phyloP scores from a whole-genome alignment of 306 rosid genomes.

The Dalbergia cochinchinensis region DNA sequence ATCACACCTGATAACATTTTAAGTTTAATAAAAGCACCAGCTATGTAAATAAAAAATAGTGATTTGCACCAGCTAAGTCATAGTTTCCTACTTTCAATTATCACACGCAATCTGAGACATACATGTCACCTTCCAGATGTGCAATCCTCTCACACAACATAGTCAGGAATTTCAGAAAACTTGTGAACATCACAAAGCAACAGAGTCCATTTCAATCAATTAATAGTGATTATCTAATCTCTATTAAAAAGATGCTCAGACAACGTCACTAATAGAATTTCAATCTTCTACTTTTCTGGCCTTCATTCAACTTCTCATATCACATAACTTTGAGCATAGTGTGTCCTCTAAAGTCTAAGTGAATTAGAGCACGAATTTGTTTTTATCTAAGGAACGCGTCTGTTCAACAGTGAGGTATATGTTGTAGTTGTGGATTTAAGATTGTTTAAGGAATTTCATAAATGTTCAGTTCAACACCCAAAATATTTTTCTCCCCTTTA shows the following conservation, averaged over 20 bases:
- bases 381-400: neutral
- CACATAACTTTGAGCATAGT: neutral
- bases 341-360: neutral
- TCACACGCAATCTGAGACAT: neutral
- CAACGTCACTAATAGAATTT: neutral
- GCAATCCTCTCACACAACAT: conserved; percentile 25
- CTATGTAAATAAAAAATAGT: neutral
- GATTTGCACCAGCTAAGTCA: neutral
- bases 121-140: neutral
- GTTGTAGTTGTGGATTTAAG: neutral
- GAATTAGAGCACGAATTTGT: neutral
- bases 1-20: neutral
- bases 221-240: neutral
- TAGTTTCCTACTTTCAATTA: neutral
- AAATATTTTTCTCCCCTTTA: conserved; percentile 2
- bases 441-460: neutral
- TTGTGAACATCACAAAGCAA: conserved; percentile 1
- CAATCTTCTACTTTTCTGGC: neutral
- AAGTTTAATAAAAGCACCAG: neutral
- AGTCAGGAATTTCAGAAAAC: conserved; percentile 28
- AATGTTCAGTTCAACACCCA: conserved; percentile 21
- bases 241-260: conserved; percentile 3
- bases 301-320: conserved; percentile 5
- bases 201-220: conserved; percentile 29
- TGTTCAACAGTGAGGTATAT: neutral